Conservation (phyloP, 2,329 filamentous ascomycete species). For the Didymosphaeria variabile region DNA sequence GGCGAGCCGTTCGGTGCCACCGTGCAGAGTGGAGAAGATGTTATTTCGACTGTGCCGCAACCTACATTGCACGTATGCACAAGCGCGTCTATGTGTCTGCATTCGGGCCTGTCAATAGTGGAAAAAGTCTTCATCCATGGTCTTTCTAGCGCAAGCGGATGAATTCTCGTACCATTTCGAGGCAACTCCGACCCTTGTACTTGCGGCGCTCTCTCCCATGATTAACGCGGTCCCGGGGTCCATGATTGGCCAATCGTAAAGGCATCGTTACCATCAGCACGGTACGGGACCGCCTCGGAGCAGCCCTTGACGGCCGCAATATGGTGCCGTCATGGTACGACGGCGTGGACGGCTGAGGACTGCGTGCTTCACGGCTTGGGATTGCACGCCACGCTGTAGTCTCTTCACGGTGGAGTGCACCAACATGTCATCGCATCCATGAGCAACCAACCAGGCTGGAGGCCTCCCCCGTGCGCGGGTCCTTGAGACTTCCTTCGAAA, state of each 20-base stretch:
- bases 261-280: conserved; percentile 2
- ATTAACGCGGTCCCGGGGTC: not conserved
- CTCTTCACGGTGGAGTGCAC: conserved; percentile 4
- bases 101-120: not conserved
- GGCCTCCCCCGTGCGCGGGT: not conserved
- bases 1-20: not conserved
- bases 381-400: not conserved
- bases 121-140: conserved; percentile 7
- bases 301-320: not conserved
- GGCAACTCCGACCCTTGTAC: conserved; percentile 8
- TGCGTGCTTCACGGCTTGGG: not conserved
- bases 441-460: not conserved
- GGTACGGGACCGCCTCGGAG: conserved; percentile 1
- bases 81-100: not conserved
- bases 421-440: not conserved
- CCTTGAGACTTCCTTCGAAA: conserved; percentile 1
- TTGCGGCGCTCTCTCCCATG: not conserved
- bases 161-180: conserved; percentile 1
- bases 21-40: conserved; percentile 3
- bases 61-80: not conserved
- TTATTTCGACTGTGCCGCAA: conserved; percentile 1
- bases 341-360: not conserved
- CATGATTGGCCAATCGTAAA: conserved; percentile 11
- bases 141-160: conserved; percentile 6
- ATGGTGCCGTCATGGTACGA: conserved; percentile 2